Evolutionary conservation across 2,329 filamentous ascomycete genomes (phyloP), one percentile per base, ranked within the genome.

Genomic region (Mariannaea sp.): DNA sequence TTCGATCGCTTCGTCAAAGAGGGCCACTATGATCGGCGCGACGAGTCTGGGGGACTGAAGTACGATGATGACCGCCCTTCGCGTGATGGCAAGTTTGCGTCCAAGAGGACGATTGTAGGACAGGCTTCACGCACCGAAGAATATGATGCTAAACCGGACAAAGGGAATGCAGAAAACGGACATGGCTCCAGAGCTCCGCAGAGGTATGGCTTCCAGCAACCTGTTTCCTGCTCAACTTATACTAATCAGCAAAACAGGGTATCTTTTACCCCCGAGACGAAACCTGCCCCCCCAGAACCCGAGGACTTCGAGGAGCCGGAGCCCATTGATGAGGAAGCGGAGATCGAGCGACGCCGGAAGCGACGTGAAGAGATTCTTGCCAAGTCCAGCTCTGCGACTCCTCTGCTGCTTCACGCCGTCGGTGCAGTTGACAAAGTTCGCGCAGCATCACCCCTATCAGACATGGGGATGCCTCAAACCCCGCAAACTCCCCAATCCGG

Each of bases 281-380:
- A 65, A 49, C 62, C 58, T 58, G 45, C 45, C 17, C 35, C 35
- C n/a, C 47, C 39, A 40, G 74, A 68, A 59, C 68, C 67, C 8
- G 70, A 75, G 53, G 77, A 82, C 56, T 77, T 73, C 60, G 76
- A 81, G 56, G 80, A 82, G 59, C 75, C 80, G 50, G 78, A 85
- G 62, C 79, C 82, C n/a, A 70, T 91, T 62, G 88, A 95, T 70
- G 89, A 95, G 75, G 89, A 88, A 57, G 86, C 89, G 61, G 81
- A 93, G 66, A 89, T 96, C 65, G 89, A 95, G 71, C 87, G 91
- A 65, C 88, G 92, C 49, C 88, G 92, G 22, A 91, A 88, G 68
- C 85, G 89, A 53, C 87, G 92, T 60, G 90, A 94, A 74, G 90
- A 90, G 59, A 88, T 96, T 59, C 83, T 91, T 68, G 88, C 90